These are phyloP conservation scores for Botrytis elliptica DNA, from an alignment of 2,329 filamentous ascomycete genomes.

Conservation along the genomic window DNA sequence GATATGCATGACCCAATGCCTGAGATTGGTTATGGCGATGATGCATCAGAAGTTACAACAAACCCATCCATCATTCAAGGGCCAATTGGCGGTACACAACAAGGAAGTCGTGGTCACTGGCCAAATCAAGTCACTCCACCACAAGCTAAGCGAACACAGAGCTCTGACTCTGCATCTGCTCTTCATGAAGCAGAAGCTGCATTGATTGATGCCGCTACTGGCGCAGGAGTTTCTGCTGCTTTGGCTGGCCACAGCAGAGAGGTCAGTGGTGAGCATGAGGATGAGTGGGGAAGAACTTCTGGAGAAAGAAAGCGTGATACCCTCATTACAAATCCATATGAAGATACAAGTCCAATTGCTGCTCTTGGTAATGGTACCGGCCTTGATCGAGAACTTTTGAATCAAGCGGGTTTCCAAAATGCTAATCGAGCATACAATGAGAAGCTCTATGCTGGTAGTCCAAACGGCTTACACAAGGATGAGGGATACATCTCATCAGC, in stretches of 20 bases:
- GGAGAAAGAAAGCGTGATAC: constrained; percentile 65
- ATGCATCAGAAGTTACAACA: constrained; percentile 68
- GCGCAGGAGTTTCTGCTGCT: constrained; percentile 53
- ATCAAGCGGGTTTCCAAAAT: constrained; percentile 39
- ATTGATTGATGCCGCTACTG: constrained; percentile 50
- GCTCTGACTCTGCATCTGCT: constrained; percentile 30
- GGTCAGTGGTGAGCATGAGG: constrained; percentile 57
- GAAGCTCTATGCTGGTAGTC: constrained; percentile 47
- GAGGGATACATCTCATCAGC: constrained; percentile 89
- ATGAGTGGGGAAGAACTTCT: constrained; percentile 63
- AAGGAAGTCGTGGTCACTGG: constrained; percentile 48
- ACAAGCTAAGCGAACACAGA: constrained; percentile 27
- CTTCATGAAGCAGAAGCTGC: constrained; percentile 40
- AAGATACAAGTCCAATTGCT: constrained; percentile 61
- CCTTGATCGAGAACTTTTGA: constrained; percentile 48
- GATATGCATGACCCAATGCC: constrained; percentile 69
- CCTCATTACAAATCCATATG: constrained; percentile 65
- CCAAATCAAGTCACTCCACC: constrained; percentile 55
- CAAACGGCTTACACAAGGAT: constrained; percentile 64
- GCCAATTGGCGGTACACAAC: constrained; percentile 52
- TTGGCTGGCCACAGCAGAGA: constrained; percentile 55
- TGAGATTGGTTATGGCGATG: constrained; percentile 66
- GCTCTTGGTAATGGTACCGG: constrained; percentile 37
- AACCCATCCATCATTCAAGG: constrained; percentile 84
- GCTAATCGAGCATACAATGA: constrained; percentile 44